Evolutionary conservation across 2,329 filamentous ascomycete species (phyloP).

Genomic region (Arachnomyces sp.): DNA sequence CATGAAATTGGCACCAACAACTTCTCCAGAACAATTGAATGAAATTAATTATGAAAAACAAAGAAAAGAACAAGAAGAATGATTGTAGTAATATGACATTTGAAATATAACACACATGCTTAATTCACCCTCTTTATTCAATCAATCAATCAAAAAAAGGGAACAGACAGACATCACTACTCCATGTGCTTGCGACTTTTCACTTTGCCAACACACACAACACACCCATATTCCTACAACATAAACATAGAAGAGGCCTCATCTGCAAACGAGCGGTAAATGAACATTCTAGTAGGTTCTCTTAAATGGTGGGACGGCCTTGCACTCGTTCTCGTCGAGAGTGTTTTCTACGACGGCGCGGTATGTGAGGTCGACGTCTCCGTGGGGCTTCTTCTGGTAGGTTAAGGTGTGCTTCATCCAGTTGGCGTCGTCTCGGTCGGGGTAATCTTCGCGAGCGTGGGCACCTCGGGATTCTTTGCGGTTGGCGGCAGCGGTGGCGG

Average conservation of each 20-base stretch:
- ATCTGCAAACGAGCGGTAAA: not conserved
- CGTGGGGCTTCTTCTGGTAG: conserved; percentile 89
- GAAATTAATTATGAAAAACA: no score
- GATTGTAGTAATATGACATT: no score
- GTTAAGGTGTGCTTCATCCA: conserved; percentile 99
- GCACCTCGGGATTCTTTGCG: conserved; percentile 96
- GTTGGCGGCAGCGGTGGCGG: conserved; percentile 79
- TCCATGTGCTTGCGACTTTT: no score
- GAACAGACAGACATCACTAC: not conserved
- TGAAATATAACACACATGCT: no score
- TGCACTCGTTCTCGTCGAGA: conserved; percentile 92
- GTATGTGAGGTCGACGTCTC: conserved; percentile 78
- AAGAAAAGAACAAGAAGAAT: no score
- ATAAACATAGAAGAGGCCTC: no score
- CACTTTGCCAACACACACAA: no score
- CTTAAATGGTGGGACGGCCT: conserved; percentile 94
- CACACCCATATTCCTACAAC: no score
- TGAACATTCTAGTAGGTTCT: conserved; percentile 38
- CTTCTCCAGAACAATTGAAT: no score
- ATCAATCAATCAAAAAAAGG: not conserved
- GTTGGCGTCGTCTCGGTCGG: conserved; percentile 86
- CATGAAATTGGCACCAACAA: no score
- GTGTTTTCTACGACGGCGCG: conserved; percentile 73
- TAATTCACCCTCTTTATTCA: not conserved
- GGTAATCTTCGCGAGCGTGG: conserved; percentile 93